Evolutionary conservation across 768 basidiomycete genomes (phyloP).

Genomic region (Suillus subluteus): DNA sequence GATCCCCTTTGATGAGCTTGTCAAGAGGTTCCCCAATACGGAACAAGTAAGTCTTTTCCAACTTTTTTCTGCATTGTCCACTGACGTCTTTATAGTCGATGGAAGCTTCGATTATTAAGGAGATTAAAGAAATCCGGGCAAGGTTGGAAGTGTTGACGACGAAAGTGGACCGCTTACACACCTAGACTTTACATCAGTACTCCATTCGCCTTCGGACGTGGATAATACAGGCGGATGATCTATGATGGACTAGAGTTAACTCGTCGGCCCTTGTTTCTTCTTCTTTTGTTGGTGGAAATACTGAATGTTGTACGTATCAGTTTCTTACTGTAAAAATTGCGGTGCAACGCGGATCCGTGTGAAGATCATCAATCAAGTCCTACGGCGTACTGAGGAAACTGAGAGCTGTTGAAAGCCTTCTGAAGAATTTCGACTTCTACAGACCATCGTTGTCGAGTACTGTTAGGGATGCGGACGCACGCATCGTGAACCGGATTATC

Average conservation of each 20-base stretch:
- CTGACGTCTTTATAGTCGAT: conserved; percentile 54
- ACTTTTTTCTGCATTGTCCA: conserved; percentile 13
- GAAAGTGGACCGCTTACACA: conserved; percentile 35
- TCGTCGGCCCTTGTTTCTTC: neutral
- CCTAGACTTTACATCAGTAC: conserved; percentile 12
- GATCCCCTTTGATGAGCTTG: conserved; percentile 68
- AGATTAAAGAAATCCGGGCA: conserved; percentile 60
- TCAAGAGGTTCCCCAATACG: conserved; percentile 75
- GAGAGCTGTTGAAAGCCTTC: neutral
- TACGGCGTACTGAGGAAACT: neutral
- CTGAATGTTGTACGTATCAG: too few relatives aligned
- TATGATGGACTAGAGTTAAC: neutral
- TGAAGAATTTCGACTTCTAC: neutral
- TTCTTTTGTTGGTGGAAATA: neutral
- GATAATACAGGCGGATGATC: neutral
- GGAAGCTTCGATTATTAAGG: conserved; percentile 67
- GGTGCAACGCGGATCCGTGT: neutral
- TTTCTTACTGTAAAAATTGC: neutral
- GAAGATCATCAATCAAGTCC: neutral
- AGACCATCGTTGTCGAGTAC: neutral
- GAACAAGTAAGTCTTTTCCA: conserved; percentile 54
- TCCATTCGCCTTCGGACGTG: neutral
- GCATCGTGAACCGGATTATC: neutral
- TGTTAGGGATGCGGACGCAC: neutral
- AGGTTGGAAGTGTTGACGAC: conserved; percentile 41